Conservation (phyloP, 2,329 filamentous ascomycete genomes). For the Aureobasidium mangrovei region DNA sequence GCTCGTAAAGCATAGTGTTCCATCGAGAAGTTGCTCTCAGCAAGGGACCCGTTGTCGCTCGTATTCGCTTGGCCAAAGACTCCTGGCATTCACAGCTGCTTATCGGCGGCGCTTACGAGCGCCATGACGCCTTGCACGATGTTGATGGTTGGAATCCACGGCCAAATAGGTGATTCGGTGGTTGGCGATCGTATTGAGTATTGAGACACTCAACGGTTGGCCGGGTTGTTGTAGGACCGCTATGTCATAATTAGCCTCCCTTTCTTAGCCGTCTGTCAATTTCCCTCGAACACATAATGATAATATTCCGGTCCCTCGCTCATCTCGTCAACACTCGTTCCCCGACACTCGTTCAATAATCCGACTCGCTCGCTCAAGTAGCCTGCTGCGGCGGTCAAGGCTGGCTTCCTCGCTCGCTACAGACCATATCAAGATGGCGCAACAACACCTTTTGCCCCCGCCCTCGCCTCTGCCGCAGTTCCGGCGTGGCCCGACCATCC, state of each 20-base stretch:
- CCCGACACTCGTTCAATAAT: conserved; percentile 3
- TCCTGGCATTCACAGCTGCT: background rate
- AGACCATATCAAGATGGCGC: background rate
- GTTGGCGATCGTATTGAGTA: conserved; percentile 5
- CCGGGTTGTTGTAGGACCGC: background rate
- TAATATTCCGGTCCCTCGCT: background rate
- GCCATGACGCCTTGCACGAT: background rate
- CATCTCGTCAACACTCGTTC: background rate
- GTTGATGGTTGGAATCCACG: background rate
- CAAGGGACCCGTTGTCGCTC: background rate
- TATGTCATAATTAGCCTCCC: conserved; percentile 5
- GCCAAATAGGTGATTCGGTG: no score
- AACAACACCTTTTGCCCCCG: conserved; percentile 5
- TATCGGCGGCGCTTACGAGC: background rate
- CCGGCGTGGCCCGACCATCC: background rate
- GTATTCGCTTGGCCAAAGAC: conserved; percentile 1
- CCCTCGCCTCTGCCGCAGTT: conserved; percentile 4
- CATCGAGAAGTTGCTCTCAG: background rate
- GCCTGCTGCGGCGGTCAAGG: conserved; percentile 4
- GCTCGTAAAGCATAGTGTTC: background rate
- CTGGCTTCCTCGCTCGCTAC: background rate
- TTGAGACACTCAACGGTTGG: background rate
- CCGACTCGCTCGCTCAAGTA: background rate
- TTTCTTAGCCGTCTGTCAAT: conserved; percentile 3
- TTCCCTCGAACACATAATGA: background rate